These are phyloP conservation scores for Fistulinella staudtii DNA, from an alignment of 1,284 basidiomycete species.

Conservation along the genomic window DNA sequence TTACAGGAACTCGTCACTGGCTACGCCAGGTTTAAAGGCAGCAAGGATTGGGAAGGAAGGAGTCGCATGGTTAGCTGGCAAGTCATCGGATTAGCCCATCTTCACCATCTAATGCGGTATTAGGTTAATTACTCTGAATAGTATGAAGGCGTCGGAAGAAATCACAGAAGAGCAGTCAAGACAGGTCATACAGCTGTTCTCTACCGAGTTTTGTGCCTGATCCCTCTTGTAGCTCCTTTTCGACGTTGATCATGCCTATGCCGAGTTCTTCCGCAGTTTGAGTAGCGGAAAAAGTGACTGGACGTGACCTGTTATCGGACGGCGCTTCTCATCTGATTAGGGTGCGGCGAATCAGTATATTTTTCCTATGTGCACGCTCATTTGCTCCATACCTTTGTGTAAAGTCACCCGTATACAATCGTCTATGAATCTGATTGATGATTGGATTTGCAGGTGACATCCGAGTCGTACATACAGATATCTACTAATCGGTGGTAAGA, in stretches of 20 bases:
- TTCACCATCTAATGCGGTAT: too few species aligned
- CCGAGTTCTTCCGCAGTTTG: conserved; percentile 90
- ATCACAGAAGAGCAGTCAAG: conserved; percentile 94
- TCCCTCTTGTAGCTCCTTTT: conserved; percentile 70
- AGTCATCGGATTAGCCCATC: too few species aligned
- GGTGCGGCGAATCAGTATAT: neutral
- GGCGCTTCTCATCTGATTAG: neutral
- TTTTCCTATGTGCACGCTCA: neutral
- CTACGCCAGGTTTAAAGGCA: conserved; percentile 89
- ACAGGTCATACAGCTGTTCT: conserved; percentile 53
- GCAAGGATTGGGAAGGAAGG: conserved; percentile 91
- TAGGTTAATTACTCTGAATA: conserved; percentile 94
- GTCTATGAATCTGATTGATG: too few species aligned
- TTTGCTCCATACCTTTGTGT: too few species aligned
- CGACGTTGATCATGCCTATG: conserved; percentile 95
- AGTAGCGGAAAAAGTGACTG: conserved; percentile 41
- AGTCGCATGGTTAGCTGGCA: conserved; percentile 93
- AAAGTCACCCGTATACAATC: too few species aligned
- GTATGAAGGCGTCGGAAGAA: conserved; percentile 96
- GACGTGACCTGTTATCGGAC: conserved; percentile 11
- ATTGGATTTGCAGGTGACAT: too few species aligned
- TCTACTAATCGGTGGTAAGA: too few species aligned
- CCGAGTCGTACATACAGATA: too few species aligned
- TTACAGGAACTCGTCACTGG: conserved; percentile 92
- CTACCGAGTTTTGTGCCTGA: neutral